A percentile compares a stretch with the other conserved stretches of the same genome.
Evolutionary conservation across 768 basidiomycete species (phyloP).

Genomic region (Coprinopsis strossmayeri): DNA sequence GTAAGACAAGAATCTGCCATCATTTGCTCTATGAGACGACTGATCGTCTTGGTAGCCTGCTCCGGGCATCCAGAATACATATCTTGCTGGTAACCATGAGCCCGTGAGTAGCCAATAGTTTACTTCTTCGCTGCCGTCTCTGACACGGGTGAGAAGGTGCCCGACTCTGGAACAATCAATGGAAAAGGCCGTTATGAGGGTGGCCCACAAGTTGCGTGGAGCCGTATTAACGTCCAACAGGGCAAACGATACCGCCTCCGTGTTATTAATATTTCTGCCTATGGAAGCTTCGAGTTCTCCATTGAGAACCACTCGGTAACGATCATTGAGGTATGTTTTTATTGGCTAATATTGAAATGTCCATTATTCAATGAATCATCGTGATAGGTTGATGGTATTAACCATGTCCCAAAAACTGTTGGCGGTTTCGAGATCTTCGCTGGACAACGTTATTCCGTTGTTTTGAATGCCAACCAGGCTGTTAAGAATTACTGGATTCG

Average conservation of each 20-base stretch:
- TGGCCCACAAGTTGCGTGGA: conserved; percentile 31
- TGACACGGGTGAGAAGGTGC: conserved; percentile 12
- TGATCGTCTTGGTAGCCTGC: conserved; percentile 1
- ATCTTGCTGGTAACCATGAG: conserved; percentile 6
- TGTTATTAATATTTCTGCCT: conserved; percentile 42
- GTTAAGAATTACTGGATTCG: conserved; percentile 33
- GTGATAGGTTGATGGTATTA: conserved; percentile 30
- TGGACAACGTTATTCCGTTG: conserved; percentile 37
- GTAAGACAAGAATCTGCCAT: background rate
- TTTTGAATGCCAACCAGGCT: conserved; percentile 29
- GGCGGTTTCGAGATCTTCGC: conserved; percentile 29
- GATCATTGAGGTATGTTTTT: conserved; percentile 16
- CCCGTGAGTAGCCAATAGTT: background rate
- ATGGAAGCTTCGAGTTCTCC: conserved; percentile 32
- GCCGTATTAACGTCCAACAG: conserved; percentile 33
- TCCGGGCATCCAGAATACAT: conserved; percentile 3
- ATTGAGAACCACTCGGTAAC: conserved; percentile 23
- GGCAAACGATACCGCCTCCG: conserved; percentile 50
- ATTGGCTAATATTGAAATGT: conserved; percentile 14
- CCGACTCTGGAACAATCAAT: conserved; percentile 39
- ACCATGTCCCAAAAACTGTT: conserved; percentile 20
- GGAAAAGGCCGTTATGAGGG: conserved; percentile 34
- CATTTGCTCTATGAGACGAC: background rate
- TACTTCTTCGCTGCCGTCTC: background rate
- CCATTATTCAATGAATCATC: background rate